These are phyloP conservation scores for Ophiostoma himal-ulmi DNA, from an alignment of 2,329 filamentous ascomycete genomes.

Conservation along the genomic window DNA sequence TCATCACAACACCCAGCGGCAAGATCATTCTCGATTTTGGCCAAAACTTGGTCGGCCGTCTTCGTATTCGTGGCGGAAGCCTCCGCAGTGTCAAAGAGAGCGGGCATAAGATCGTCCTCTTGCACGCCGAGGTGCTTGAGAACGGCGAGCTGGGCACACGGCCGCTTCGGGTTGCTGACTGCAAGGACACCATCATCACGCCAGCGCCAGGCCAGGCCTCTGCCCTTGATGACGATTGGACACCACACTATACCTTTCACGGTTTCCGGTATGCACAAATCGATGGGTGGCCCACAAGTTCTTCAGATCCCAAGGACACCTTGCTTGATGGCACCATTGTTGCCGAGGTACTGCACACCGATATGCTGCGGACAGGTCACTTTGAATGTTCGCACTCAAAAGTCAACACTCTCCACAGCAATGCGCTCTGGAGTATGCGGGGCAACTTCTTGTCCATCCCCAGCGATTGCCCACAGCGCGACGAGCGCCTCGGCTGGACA, in stretches of 20 bases:
- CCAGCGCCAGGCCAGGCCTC: constrained; percentile 26
- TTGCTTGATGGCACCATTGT: constrained; percentile 24
- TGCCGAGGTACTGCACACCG: constrained; percentile 43
- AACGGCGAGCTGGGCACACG: constrained; percentile 38
- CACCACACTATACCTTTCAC: constrained; percentile 49
- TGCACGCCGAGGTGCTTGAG: constrained; percentile 52
- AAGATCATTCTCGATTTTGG: constrained; percentile 52
- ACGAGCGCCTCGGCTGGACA: constrained; percentile 51
- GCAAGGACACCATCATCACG: constrained; percentile 35
- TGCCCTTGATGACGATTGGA: constrained; percentile 31
- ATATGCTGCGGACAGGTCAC: constrained; percentile 45
- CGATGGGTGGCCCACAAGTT: constrained; percentile 10
- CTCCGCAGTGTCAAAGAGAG: constrained; percentile 30
- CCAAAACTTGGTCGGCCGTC: constrained; percentile 51
- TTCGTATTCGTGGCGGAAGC: constrained; percentile 33
- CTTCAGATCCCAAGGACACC: background rate
- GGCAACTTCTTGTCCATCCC: constrained; percentile 54
- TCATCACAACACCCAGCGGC: constrained; percentile 35
- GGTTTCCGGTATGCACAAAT: constrained; percentile 42
- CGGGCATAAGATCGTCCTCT: constrained; percentile 36
- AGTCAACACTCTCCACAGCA: constrained; percentile 50
- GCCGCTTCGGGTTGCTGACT: constrained; percentile 41
- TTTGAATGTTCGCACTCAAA: constrained; percentile 48
- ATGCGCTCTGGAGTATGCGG: constrained; percentile 52
- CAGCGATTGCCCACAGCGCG: constrained; percentile 53